Percentiles rank a stretch among this genome's conserved stretches.
These are phyloP conservation scores for Ogataea wickerhamii DNA, from an alignment of 805 yeast species.

Conservation along the genomic window DNA sequence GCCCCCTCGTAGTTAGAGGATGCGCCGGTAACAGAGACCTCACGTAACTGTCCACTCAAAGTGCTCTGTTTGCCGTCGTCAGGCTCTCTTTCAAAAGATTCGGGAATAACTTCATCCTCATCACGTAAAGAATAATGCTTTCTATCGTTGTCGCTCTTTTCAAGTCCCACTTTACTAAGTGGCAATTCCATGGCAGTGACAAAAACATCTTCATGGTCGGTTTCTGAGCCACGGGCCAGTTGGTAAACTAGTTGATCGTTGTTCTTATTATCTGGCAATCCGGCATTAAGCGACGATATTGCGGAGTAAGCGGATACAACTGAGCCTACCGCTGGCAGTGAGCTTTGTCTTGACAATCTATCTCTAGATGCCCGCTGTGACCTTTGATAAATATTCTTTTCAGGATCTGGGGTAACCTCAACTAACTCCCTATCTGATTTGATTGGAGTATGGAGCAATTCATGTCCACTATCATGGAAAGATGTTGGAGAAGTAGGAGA, in stretches of 20 bases:
- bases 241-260: constrained; percentile 16
- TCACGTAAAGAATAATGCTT: not conserved
- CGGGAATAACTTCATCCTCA: not conserved
- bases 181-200: constrained; percentile 39
- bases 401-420: not conserved
- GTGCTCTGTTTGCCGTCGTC: too few species aligned
- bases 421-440: not conserved
- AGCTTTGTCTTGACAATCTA: not conserved
- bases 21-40: not conserved
- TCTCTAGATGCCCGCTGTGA: not conserved
- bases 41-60: not conserved
- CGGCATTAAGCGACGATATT: constrained; percentile 13
- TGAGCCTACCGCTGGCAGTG: constrained; percentile 7
- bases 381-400: not conserved
- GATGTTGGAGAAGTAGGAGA: not conserved
- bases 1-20: not conserved
- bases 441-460: not conserved
- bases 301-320: constrained; percentile 16
- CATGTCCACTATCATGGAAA: not conserved
- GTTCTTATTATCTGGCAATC: constrained; percentile 3
- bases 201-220: constrained; percentile 30
- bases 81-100: not conserved
- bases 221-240: constrained; percentile 25
- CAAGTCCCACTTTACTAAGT: not conserved
- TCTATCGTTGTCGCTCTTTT: not conserved